Base-by-base conservation (phyloP, 2,329 filamentous ascomycete species). In the Coniochaeta sp. region DNA sequence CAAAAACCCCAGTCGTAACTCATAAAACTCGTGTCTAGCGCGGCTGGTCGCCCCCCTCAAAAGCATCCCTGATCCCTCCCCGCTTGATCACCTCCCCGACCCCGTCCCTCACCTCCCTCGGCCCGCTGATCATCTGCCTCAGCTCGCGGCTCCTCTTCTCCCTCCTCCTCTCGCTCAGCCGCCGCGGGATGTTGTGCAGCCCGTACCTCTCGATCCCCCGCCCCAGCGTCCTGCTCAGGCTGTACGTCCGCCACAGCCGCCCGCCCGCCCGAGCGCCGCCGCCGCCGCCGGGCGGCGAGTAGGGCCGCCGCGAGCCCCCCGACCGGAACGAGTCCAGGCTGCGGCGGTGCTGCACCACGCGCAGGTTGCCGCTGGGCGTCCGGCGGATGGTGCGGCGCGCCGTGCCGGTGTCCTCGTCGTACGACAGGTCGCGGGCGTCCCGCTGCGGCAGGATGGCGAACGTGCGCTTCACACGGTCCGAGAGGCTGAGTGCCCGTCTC, bases 401-500 rank as follows among this genome's bases (percentile, higher is more conserved):
- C 28, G 76, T 72, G 22, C 67, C 61, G 3, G 62, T 59, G 0
- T 62, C 62, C 31, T 57, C 54, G 57, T 74, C 70, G 47, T 75
- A 68, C 33, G 75, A 73, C 26, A 79, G 74, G 54, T 77, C 71
- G 2, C 26, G 26, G 50, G 8, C 12, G 9, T 57, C 31, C 3
- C 75, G 73, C n/a, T 77, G 64, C 0, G 85, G 84, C 56, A 87
- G 67, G 31, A 87, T 85, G 14, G 84, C 79, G 73, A 88, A 86
- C 0, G 84, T 87, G 38, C 77, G 75, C 71, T 81, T 84, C 73
- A 86, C 72, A 34, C 78, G 80, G 36, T 76, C 71, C 63, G 81
- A 84, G 16, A 87, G 68, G 61, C 77, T 82, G 59, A 78, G 72
- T 5, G 47, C 31, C 40, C 78, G 77, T 2, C 78, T 78, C 24